Evolutionary conservation across 2,329 filamentous ascomycete genomes (phyloP), one percentile per base, ranked within the genome.

Genomic region (Fusarium floridanum): DNA sequence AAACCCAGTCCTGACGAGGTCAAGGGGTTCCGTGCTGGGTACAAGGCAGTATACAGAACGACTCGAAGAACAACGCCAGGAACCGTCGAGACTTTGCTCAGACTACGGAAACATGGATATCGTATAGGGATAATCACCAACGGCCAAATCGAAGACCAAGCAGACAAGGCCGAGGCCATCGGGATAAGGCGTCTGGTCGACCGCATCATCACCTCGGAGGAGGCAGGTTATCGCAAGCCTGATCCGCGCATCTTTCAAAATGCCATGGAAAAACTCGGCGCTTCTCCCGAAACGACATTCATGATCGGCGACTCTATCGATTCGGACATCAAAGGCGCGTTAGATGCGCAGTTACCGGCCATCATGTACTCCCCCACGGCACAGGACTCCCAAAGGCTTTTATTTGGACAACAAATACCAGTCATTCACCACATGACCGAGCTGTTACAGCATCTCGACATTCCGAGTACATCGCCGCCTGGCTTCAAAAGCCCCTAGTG

Each of bases 301-400:
- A 73, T 74, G 65, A 39, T 74, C 4, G 67, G 67, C 3, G 72
- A 73, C 22, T 62, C 53, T 57, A 9, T 6, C n/a, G 32, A 62
- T 7, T 53, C 60, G 6, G 63, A 72, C 29, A 67, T 72, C 55
- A 61, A 64, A 27, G 70, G 70, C 4, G 70, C 70, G 1, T 45
- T 67, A 17, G 17, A 53, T 56, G 45, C 60, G 16, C 16, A 64
- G 2, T 56, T 72, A 17, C 10, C 4, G 2, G 22, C 67, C 14
- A 64, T 72, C 8, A 32, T 60, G 55, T 70, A 70, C 29, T 59
- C 60, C 0, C 63, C 63, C 16, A 67, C 6, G 8, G 12, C 39
- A 1, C 27, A 41, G 10, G 34, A 60, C 24, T 55, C 59, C 4
- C 17, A 29, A 3, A 5, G 10, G 34, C 17, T 41, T 16, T n/a